Evolutionary conservation across 2,329 filamentous ascomycete genomes (phyloP), one percentile per base, ranked within the genome.

Genomic region (Mariannaea sp.): DNA sequence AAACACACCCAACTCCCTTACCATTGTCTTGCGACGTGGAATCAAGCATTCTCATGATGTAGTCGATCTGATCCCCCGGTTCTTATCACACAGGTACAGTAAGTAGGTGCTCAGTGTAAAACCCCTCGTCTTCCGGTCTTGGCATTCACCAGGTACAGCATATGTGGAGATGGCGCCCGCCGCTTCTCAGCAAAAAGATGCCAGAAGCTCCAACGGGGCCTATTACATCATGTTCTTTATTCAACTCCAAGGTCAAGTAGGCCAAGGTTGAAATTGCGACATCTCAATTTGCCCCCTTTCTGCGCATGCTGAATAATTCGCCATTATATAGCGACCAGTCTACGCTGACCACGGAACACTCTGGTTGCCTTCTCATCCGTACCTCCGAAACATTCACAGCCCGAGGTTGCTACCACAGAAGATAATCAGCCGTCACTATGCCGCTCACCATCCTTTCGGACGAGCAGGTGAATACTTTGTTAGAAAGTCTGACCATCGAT

Each of bases 381-480:
- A 29, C 22, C 36, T 19, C 43, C 22, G 46, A 55, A n/a, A 52
- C 24, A 40, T 66, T 16, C 26, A 3, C 33, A 22, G n/a, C 20
- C 29, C 29, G 46, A 27, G 35, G 42, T 20, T 38, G 27, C n/a
- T 38, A 6, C 29, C 39, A 12, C 3, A 35, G 7, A n/a, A 32
- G 7, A 6, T 19, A 42, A 19, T 10, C 7, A 19, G 7, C 16
- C 38, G 29, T 30, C 19, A 71, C 43, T 50, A 86, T 85, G 82
- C 72, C 80, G 43, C 75, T 87, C 60, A 80, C 82, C 1, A 72
- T 87, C 16, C 77, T 87, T 39, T 80, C 78, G 6, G 81, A 87
- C 62, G 72, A 77, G 30, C 75, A 86, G 68, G 80, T 86, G 65
- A 76, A 74, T 59, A 60, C 66, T 8, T 68, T 87, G 27, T 73